A percentile compares a stretch with the other conserved stretches of the same genome.
These are phyloP conservation scores for Pythium aristosporum DNA, from an alignment of 352 stramenopile genomes.

Conservation along the genomic window DNA sequence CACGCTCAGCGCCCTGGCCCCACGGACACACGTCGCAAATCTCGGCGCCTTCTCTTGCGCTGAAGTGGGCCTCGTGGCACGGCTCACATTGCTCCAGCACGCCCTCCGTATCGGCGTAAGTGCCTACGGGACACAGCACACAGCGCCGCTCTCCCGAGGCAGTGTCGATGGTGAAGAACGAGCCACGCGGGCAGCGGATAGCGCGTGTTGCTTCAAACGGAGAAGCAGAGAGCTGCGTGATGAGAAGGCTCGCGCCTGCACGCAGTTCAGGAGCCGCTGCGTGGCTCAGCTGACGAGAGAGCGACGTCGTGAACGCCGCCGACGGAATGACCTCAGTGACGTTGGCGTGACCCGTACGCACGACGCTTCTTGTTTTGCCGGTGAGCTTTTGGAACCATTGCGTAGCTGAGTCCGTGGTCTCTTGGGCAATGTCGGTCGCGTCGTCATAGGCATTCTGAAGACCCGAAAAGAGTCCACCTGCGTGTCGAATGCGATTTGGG, in stretches of 20 bases:
- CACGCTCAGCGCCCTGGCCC: constrained; percentile 34
- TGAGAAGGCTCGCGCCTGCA: background rate
- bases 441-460: constrained; percentile 13
- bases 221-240: constrained; percentile 1
- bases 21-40: constrained; percentile 39
- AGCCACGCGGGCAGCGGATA: constrained; percentile 23
- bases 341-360: constrained; percentile 6
- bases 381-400: constrained; percentile 10
- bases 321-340: constrained; percentile 10
- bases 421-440: background rate
- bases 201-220: constrained; percentile 14
- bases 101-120: constrained; percentile 31
- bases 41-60: constrained; percentile 35
- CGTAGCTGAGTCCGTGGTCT: constrained; percentile 3
- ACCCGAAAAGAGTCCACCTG: constrained; percentile 2
- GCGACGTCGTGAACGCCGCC: constrained; percentile 1
- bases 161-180: constrained; percentile 9
- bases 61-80: constrained; percentile 43
- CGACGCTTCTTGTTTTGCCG: constrained; percentile 5
- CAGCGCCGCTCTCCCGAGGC: constrained; percentile 11
- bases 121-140: constrained; percentile 37
- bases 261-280: background rate
- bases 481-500: background rate
- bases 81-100: constrained; percentile 29
- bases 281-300: constrained; percentile 13